Evolutionary conservation across 2,329 filamentous ascomycete species (phyloP).

Genomic region (Sporothrix pallida): DNA sequence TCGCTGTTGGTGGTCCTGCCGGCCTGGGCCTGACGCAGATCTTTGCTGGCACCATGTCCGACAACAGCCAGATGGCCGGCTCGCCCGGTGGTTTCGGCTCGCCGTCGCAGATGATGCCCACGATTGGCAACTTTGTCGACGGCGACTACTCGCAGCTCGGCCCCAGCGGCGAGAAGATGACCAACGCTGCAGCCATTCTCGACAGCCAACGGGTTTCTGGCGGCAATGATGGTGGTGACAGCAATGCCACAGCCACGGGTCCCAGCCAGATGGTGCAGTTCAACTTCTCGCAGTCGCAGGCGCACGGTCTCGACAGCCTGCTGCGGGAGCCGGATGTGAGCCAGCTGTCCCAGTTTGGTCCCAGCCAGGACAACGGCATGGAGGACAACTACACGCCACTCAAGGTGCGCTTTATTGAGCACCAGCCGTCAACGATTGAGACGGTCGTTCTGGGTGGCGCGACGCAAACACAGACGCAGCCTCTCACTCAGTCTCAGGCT

Average conservation of each 20-base stretch:
- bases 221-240: slow-evolving; percentile 28
- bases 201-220: slow-evolving; percentile 51
- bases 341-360: slow-evolving; percentile 73
- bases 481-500: slow-evolving; percentile 35
- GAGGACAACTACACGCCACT: slow-evolving; percentile 71
- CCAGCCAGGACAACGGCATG: slow-evolving; percentile 82
- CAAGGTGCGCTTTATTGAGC: slow-evolving; percentile 67
- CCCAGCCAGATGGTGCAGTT: slow-evolving; percentile 55
- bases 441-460: slow-evolving; percentile 63
- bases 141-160: slow-evolving; percentile 63
- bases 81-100: slow-evolving; percentile 40
- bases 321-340: slow-evolving; percentile 56
- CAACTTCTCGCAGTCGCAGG: slow-evolving; percentile 65
- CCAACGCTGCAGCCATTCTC: slow-evolving; percentile 57
- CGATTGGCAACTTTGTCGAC: slow-evolving; percentile 62
- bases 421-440: slow-evolving; percentile 71
- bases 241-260: not conserved
- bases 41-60: slow-evolving; percentile 82
- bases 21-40: slow-evolving; percentile 84
- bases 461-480: not conserved
- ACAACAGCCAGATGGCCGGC: slow-evolving; percentile 58
- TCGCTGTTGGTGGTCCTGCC: slow-evolving; percentile 59
- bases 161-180: slow-evolving; percentile 53
- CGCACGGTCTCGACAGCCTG: slow-evolving; percentile 63
- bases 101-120: slow-evolving; percentile 60